Base-by-base conservation (phyloP, 2,329 filamentous ascomycete species). In the Ophiocordyceps australis region DNA sequence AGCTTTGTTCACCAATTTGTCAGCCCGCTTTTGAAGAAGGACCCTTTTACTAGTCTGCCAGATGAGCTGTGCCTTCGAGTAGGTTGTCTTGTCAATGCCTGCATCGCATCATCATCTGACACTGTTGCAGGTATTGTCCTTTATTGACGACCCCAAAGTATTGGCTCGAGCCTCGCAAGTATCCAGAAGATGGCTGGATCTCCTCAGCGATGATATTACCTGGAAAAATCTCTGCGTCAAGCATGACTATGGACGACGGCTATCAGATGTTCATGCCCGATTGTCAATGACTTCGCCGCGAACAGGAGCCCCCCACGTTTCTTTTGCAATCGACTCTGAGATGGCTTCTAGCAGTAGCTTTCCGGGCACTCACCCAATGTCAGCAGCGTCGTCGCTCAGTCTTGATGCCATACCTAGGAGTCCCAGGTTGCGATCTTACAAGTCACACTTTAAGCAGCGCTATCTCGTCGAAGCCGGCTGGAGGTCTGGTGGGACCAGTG, bases 141-240 rank as follows among this genome's bases (percentile, higher is more conserved):
- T 92, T 47, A 86, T 98, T 43, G 89, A 98, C 42, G 89, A 98
- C 43, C 85, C 89, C 2, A 89, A 85, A 46, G 91, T 91, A 3
- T 63, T 98, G 24, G 86, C 85, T 20, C 69, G 89, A 45, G 80
- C 89, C 27, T 93, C 86, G 5, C 86, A 95, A 48, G 89, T 98
- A n/a, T 98, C 89, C 28, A 74, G 74, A 35, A 69, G 85, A 47
- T 98, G 89, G 89, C 70, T 81, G 34, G 85, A 94, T 49, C 63
- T 98, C 7, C 63, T 98, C 25, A 86, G 78, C 44, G 89, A 98
- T 48, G 89, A 98, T 49, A 85, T 94, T 54, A 92, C 89, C 1
- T 98, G 89, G 89, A 94, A 93, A 57, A 82, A 89, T 33, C 64
- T 98, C 13, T 95, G 86, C 47, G 82, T 91, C 36, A 94, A 93